Percentiles rank a stretch among this genome's conserved stretches.
Evolutionary conservation across 768 basidiomycete species (phyloP).

Genomic region (Trametes meyenii): DNA sequence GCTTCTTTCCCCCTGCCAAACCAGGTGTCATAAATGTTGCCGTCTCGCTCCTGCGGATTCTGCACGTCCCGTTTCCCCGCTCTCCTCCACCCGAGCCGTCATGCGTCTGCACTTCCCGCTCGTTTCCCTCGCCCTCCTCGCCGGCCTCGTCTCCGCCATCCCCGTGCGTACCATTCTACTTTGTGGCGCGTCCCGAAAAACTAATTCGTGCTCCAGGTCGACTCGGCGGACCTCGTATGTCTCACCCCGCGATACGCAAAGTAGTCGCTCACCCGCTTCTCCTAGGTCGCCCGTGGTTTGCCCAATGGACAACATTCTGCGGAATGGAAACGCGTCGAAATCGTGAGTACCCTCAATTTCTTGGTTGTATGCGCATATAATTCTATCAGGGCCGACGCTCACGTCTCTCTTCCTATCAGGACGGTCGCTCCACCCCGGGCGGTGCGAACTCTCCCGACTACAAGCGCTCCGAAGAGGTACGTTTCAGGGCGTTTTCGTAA

Average conservation of each 20-base stretch:
- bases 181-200: neutral
- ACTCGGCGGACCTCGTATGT: conserved; percentile 17
- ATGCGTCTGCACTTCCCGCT: conserved; percentile 27
- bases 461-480: neutral
- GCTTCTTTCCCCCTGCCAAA: conserved; percentile 16
- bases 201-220: neutral
- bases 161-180: conserved; percentile 22
- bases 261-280: neutral
- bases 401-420: too few relatives aligned
- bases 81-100: neutral
- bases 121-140: conserved; percentile 29
- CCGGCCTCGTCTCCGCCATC: conserved; percentile 27
- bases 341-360: too few relatives aligned
- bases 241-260: neutral
- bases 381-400: too few relatives aligned
- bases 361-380: too few relatives aligned
- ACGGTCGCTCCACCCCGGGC: neutral
- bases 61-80: conserved; percentile 5
- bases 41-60: conserved; percentile 1
- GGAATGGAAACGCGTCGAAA: neutral
- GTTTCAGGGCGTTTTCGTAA: neutral
- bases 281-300: neutral
- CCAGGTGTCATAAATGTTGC: conserved; percentile 18
- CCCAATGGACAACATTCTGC: neutral
- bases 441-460: neutral